Evolutionary conservation across 2,329 filamentous ascomycete genomes (phyloP).

Genomic region (Fusarium sp.): DNA sequence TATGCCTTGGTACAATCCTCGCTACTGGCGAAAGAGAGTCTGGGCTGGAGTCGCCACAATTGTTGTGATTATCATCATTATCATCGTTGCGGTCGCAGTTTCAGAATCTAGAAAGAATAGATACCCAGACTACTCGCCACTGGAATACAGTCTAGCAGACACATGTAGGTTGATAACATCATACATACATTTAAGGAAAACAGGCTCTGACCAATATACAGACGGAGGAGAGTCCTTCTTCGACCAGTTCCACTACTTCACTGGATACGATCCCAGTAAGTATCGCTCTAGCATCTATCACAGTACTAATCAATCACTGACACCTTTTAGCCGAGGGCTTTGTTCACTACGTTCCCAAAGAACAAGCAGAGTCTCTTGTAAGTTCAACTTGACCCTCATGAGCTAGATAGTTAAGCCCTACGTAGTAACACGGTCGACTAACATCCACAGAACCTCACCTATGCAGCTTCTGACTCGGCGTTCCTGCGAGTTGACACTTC

Average conservation of each 20-base stretch:
- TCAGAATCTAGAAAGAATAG: conserved; percentile 53
- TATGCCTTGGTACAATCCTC: conserved; percentile 61
- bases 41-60: conserved; percentile 60
- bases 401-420: neutral
- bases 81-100: conserved; percentile 60
- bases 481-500: conserved; percentile 72
- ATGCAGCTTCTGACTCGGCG: conserved; percentile 65
- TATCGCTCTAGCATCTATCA: neutral
- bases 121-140: conserved; percentile 63
- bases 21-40: conserved; percentile 65
- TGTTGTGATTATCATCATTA: conserved; percentile 63
- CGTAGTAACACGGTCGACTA: neutral
- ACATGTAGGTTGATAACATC: conserved; percentile 57
- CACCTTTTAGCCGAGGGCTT: conserved; percentile 58
- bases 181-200: neutral
- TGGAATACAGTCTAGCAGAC: conserved; percentile 63
- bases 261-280: conserved; percentile 63
- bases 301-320: conserved; percentile 4
- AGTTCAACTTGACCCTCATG: conserved; percentile 20
- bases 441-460: conserved; percentile 70
- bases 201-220: conserved; percentile 43
- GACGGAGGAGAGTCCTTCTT: conserved; percentile 66
- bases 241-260: conserved; percentile 68
- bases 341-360: conserved; percentile 66
- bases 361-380: conserved; percentile 59